phyloP scores from a whole-genome alignment of 805 yeast genomes.

The Candida oleophila region DNA sequence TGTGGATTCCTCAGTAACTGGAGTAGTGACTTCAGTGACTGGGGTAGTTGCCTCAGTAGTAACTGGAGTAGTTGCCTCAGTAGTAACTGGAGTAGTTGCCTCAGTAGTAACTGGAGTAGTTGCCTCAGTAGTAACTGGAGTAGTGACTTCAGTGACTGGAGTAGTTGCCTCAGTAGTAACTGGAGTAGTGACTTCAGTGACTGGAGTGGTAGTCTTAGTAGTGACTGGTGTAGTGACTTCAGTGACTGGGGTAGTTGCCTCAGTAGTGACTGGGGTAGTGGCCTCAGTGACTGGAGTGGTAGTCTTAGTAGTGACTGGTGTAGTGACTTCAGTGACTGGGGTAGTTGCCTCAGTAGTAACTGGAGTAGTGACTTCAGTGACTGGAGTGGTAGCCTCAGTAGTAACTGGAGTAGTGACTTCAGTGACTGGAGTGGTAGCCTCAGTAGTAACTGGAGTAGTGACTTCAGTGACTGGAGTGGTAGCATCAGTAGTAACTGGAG shows the following conservation, averaged over 20 bases:
- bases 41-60: neutral
- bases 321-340: constrained; percentile 4
- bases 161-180: constrained; percentile 3
- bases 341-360: too few species aligned
- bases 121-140: neutral
- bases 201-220: constrained; percentile 4
- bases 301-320: neutral
- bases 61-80: neutral
- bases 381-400: neutral
- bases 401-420: constrained; percentile 8
- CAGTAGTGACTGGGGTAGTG: neutral
- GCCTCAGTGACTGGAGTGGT: neutral
- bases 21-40: constrained; percentile 5
- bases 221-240: constrained; percentile 4
- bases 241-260: too few species aligned
- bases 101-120: neutral
- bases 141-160: too few species aligned
- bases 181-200: too few species aligned
- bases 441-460: neutral
- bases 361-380: neutral
- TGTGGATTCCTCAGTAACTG: neutral
- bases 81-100: constrained; percentile 8
- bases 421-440: neutral
- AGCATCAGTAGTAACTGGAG: neutral
- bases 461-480: too few species aligned